Conservation (phyloP, 1,139 yeast genomes). For the Kluyveromyces sp. region DNA sequence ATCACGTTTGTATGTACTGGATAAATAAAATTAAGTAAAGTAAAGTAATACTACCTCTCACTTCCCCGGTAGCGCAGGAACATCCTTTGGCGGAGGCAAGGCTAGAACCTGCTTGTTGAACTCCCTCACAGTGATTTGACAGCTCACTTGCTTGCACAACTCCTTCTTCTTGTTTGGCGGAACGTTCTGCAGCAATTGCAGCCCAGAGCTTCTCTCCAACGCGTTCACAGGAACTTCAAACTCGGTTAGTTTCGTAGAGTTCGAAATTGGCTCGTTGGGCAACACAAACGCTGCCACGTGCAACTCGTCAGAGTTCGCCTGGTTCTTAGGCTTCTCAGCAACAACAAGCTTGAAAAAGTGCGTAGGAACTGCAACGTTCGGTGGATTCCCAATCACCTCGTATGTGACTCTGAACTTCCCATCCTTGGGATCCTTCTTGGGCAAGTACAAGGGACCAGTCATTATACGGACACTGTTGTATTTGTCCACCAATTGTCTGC, state of each 20-base stretch:
- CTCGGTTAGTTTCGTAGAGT: conserved; percentile 56
- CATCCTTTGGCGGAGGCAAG: conserved; percentile 6
- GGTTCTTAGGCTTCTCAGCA: conserved; percentile 52
- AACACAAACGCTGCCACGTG: conserved; percentile 89
- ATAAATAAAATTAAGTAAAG: too few relatives aligned
- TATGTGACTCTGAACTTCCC: conserved; percentile 78
- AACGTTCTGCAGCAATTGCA: conserved; percentile 67
- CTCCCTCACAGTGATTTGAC: conserved; percentile 79
- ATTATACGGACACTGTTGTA: conserved; percentile 74
- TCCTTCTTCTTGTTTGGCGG: conserved; percentile 53
- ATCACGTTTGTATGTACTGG: neutral
- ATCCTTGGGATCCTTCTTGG: conserved; percentile 60
- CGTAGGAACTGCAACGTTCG: conserved; percentile 93
- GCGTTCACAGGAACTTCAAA: conserved; percentile 90
- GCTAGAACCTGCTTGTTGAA: conserved; percentile 43
- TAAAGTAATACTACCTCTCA: neutral
- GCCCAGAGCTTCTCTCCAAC: conserved; percentile 77
- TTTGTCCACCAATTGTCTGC: conserved; percentile 59
- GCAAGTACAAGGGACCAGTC: conserved; percentile 91
- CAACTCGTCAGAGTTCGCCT: conserved; percentile 38
- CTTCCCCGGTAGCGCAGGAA: neutral
- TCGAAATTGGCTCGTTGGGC: conserved; percentile 74
- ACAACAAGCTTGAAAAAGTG: conserved; percentile 88
- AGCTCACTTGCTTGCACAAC: conserved; percentile 71
- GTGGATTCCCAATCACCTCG: conserved; percentile 96